Base-by-base conservation (phyloP, 2,329 filamentous ascomycete species). In the Trichophyton schoenleinii region DNA sequence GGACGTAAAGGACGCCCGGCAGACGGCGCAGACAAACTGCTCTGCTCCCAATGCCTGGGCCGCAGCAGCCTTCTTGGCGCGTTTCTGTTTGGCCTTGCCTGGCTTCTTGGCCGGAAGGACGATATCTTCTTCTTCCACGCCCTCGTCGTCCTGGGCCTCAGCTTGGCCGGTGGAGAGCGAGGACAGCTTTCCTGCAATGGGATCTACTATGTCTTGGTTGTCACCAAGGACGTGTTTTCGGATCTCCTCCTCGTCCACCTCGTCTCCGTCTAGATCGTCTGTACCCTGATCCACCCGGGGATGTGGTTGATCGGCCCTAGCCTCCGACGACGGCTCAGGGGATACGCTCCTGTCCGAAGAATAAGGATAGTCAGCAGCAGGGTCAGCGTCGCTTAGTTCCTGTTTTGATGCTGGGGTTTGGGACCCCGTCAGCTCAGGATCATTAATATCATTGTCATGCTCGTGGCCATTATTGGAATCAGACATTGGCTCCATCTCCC, bases 1-100 rank as follows among this genome's bases (percentile, higher is more conserved):
- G 1, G 87, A 89, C 0, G 82, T 83, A 75, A 97, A 99, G 0
- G 76, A 81, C 66, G 88, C 89, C 66, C 84, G 82, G 73, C 94
- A 97, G 3, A 85, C 82, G 2, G 87, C 82, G 70, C 94, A 97
- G 67, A 86, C 86, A 60, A 89, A 82, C 20, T 66, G 9, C 15
- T 41, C 59, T 3, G 64, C 64, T 38, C 34, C 34, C 22, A 66
- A 62, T 34, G 68, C 64, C 61, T 72, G 71, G 3, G 41, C 41
- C 0, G 77, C 78, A 3, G 77, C 78, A 13, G 77, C 78, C 65
- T 76, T 81, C 66, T 77, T 80, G 36, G 78, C 78, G 59, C 77
- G 74, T 65, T 79, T 82, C 63, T 77, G 75, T 66, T 82, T 82
- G 31, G 80, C 80, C 66, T 80, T 82, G 20, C 80, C 79, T 13